Base-by-base conservation (phyloP, 352 stramenopile genomes). In the Aphanomyces stellatus region DNA sequence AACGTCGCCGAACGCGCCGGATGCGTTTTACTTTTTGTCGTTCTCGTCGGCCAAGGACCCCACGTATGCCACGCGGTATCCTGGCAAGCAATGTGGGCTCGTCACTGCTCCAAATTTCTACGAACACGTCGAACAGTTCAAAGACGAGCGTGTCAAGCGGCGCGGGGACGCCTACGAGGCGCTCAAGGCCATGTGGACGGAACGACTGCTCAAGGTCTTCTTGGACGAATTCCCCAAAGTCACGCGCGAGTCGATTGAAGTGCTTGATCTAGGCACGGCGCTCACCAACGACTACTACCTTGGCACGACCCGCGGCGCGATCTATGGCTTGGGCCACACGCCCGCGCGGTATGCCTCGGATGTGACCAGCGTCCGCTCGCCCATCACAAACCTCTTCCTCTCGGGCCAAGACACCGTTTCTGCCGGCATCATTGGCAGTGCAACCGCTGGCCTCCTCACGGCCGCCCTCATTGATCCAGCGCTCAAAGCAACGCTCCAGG, bases 201-300 rank as follows among this genome's bases (percentile, higher is more conserved):
- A 74, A 33, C 69, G 60, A n/a, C 62, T 74, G 24, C 46, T 80
- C 8, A 55, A 71, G n/a, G 68, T 62, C 33, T 73, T 80, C 37
- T 71, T 75, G 22, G 48, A 73, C n/a, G 69, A 76, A 40, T 77
- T 76, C 49, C 74, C 74, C 34, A 55, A 72, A 49, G 61, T 72
- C 13, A 56, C 62, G 31, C 66, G 72, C 15, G 69, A 75, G 46
- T 71, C 48, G 13, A 63, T 69, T 43, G 53, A 48, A 63, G 40
- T 78, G 30, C 53, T 65, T 28, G 74, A 79, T 28, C 49, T 79
- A 33, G 74, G 74, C n/a, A 76, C 72, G 25, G 68, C 74, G 8
- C 22, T 79, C n/a, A 79, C 61, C 25, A 79, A 79, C 63, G 69
- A 79, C 49, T 78, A 71, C 60, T 79, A 79, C 69, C 57, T 79